These are phyloP conservation scores for Trametes versicolor DNA, from an alignment of 1,284 basidiomycete genomes.

Conservation along the genomic window DNA sequence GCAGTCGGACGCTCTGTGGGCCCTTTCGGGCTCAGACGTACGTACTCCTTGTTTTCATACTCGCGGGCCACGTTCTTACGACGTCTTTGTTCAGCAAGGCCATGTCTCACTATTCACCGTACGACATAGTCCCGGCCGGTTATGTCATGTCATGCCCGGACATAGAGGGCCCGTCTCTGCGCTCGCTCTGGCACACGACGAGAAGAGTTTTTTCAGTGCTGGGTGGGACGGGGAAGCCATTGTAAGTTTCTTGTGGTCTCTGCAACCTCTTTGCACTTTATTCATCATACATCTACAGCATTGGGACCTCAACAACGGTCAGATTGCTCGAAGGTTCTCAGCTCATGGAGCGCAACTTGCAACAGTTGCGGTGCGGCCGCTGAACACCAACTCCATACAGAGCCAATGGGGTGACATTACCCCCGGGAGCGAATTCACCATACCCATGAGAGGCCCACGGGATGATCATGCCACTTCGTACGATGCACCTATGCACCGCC, in stretches of 20 bases:
- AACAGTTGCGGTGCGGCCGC: constrained; percentile 82
- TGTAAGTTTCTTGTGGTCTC: constrained; percentile 58
- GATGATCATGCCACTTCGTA: constrained; percentile 19
- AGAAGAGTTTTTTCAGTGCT: constrained; percentile 89
- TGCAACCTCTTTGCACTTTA: not conserved
- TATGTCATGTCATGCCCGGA: constrained; percentile 77
- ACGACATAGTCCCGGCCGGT: constrained; percentile 89
- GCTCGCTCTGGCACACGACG: constrained; percentile 81
- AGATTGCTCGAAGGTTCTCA: constrained; percentile 80
- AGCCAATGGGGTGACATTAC: constrained; percentile 31
- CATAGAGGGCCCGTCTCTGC: constrained; percentile 90
- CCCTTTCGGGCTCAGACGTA: constrained; percentile 86
- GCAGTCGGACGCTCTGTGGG: constrained; percentile 93
- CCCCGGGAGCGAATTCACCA: constrained; percentile 31
- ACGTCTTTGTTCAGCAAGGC: constrained; percentile 64
- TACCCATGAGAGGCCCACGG: constrained; percentile 28
- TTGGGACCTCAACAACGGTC: constrained; percentile 98
- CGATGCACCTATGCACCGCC: constrained; percentile 14
- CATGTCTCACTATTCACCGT: constrained; percentile 93
- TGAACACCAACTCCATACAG: constrained; percentile 48
- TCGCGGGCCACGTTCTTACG: constrained; percentile 16
- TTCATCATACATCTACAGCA: constrained; percentile 62
- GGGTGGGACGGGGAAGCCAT: constrained; percentile 94
- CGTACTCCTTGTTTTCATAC: constrained; percentile 40
- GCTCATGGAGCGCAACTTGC: constrained; percentile 91